Percentiles rank a stretch among this genome's conserved stretches.
Conservation (phyloP, 2,329 filamentous ascomycete genomes). For the Apiospora marii region DNA sequence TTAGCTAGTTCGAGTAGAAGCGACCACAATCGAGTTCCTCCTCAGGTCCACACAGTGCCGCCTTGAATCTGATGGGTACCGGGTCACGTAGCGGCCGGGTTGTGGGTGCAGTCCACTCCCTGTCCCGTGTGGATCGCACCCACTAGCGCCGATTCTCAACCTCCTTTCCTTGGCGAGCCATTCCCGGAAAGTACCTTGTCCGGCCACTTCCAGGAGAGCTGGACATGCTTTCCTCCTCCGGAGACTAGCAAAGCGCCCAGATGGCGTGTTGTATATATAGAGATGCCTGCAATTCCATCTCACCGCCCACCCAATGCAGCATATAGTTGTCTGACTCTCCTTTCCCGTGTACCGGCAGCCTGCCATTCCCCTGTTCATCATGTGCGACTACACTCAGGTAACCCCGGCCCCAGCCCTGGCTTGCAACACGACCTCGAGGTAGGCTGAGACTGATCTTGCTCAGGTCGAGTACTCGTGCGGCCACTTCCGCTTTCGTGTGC, state of each 20-base stretch:
- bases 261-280: not conserved
- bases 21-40: not conserved
- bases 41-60: not conserved
- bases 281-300: not conserved
- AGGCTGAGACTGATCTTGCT: not conserved
- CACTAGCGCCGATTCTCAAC: not conserved
- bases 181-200: not conserved
- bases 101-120: not conserved
- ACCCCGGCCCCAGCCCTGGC: not conserved
- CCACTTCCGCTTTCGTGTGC: conserved; percentile 43
- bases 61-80: not conserved
- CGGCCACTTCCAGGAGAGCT: not conserved
- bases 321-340: not conserved
- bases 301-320: not conserved
- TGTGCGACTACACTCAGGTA: conserved; percentile 46
- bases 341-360: not conserved
- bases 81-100: not conserved
- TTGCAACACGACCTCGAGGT: not conserved
- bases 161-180: not conserved
- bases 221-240: too few relatives aligned
- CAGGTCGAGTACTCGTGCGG: conserved; percentile 44
- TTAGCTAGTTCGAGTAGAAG: not conserved
- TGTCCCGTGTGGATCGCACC: not conserved
- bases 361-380: conserved; percentile 25
- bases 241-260: too few relatives aligned